phyloP scores from a whole-genome alignment of 2,329 filamentous ascomycete species.

The Catunica adiposa region DNA sequence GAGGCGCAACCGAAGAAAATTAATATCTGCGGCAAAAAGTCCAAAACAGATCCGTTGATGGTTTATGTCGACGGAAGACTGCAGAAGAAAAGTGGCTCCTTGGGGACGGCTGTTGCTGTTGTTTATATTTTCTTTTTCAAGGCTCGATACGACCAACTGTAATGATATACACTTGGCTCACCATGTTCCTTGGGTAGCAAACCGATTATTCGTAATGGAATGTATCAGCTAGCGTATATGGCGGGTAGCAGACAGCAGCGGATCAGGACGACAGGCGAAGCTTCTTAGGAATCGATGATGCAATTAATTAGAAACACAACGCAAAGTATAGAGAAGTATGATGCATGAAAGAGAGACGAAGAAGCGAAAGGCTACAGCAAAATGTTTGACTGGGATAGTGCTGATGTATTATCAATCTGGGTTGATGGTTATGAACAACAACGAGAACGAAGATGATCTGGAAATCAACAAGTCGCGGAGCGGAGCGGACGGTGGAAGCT shows the following conservation, averaged over 20 bases:
- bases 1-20: no score
- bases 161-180: constrained; percentile 9
- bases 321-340: no score
- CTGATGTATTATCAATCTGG: no score
- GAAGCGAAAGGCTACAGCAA: background rate
- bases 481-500: constrained; percentile 5
- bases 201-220: background rate
- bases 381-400: no score
- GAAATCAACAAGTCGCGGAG: constrained; percentile 3
- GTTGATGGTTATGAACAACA: background rate
- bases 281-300: background rate
- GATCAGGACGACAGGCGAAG: background rate
- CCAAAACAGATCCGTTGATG: background rate
- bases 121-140: constrained; percentile 8
- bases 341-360: background rate
- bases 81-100: background rate
- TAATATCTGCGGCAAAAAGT: background rate
- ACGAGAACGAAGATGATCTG: background rate
- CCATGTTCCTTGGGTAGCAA: constrained; percentile 5
- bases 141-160: constrained; percentile 12
- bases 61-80: background rate
- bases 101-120: background rate
- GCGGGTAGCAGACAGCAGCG: background rate
- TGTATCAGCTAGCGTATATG: background rate
- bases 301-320: background rate